Base-by-base conservation (phyloP, 2,329 filamentous ascomycete species). In the Acrocalymma vagum region DNA sequence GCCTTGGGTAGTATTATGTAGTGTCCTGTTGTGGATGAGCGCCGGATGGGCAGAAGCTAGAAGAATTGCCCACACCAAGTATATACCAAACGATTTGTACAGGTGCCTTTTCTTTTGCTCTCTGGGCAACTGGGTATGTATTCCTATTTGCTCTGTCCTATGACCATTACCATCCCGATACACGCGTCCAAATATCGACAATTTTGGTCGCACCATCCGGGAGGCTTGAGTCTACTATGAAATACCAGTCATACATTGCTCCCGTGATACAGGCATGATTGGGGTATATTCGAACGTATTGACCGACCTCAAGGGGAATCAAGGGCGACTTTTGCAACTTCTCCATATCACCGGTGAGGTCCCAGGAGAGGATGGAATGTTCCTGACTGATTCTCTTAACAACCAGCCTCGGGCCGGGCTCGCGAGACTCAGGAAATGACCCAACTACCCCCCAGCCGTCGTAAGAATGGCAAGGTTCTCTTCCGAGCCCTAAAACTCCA, bases 231-330 rank as follows among this genome's bases (percentile, higher is more conserved):
- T 93, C 88, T 2, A 92, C 82, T 22, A 93, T 73, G 14, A 90
- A 72, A 70, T 90, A 94, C 78, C 83, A 89, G 2, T 79, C 83
- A 70, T 85, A 88, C 18, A 82, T 81, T 0, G 84, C 84, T 0
- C 86, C 85, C 2, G 88, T 81, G 53, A 93, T 86, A 63, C 89
- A 94, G 23, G 88, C 83, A 71, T 94, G 89, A 56, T 93, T 93
- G 0, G 88, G 88, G 83, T 86, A 92, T 6, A 93, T 72, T 42
- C 83, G 76, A 17, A 92, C 69, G 58, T 83, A 82, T 60, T 90
- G 80, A 1, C 88, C 88, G 21, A 89, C 73, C 3, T 67, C 49
- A 42, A 90, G 61, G 30, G 71, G 61, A 25, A 70, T 64, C 28
- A 53, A 53, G n/a, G n/a, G n/a, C n/a, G n/a, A n/a, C n/a, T n/a